phyloP scores from a whole-genome alignment of 495 filamentous ascomycete genomes.

The Massariosphaeria phaeospora region DNA sequence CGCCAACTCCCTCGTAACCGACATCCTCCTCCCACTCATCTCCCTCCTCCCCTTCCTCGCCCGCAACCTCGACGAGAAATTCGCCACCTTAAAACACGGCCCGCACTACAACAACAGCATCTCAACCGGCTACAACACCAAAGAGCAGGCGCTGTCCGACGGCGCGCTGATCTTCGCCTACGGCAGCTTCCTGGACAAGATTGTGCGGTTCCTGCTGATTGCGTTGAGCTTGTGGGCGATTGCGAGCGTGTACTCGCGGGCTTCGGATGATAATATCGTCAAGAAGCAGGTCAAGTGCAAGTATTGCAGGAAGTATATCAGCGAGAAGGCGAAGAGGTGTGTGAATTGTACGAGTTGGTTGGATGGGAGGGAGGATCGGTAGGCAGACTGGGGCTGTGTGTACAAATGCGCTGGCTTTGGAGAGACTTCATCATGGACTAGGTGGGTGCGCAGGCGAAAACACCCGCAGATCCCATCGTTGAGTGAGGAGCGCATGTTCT shows the following conservation, averaged over 20 bases:
- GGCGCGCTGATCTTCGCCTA: conserved; percentile 41
- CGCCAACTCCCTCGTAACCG: conserved; percentile 66
- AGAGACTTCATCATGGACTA: too few relatives aligned
- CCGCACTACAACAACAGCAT: conserved; percentile 43
- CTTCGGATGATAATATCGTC: conserved; percentile 61
- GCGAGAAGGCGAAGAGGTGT: conserved; percentile 61
- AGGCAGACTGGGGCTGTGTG: too few relatives aligned
- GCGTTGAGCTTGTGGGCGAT: conserved; percentile 61
- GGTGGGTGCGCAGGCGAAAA: too few relatives aligned
- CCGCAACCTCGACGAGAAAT: conserved; percentile 71
- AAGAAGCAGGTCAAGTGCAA: conserved; percentile 65
- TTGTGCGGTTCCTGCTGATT: conserved; percentile 62
- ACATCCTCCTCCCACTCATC: conserved; percentile 64
- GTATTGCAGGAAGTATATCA: conserved; percentile 66
- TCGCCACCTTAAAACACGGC: conserved; percentile 58
- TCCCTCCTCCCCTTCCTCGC: conserved; percentile 64
- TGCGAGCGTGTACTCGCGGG: conserved; percentile 59
- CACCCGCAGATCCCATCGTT: too few relatives aligned
- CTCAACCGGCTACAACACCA: conserved; percentile 56
- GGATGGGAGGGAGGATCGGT: conserved; percentile 65
- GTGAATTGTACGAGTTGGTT: conserved; percentile 72
- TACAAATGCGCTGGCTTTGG: too few relatives aligned
- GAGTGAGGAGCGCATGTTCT: too few relatives aligned
- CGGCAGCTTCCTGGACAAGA: conserved; percentile 60
- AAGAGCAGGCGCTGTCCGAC: conserved; percentile 61